phyloP scores from a whole-genome alignment of 73 alveolate species.

The Blepharisma japonicum region DNA sequence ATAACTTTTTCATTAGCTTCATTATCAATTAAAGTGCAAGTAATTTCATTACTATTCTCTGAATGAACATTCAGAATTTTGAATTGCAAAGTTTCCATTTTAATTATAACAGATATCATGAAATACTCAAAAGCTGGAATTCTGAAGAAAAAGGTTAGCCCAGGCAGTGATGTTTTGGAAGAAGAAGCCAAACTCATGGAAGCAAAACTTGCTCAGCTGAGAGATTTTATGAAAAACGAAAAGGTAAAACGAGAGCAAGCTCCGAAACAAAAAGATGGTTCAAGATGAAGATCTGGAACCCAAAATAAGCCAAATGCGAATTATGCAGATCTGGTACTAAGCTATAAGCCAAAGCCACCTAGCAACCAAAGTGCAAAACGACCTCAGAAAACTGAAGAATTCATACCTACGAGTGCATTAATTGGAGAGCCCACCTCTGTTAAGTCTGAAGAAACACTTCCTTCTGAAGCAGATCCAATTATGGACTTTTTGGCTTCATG shows the following conservation, averaged over 20 bases:
- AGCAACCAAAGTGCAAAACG: conserved; percentile 1
- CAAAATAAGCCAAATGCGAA: neutral
- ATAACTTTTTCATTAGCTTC: too few relatives aligned
- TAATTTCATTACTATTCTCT: too few relatives aligned
- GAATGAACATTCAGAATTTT: too few relatives aligned
- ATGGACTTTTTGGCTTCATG: neutral
- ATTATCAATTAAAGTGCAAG: too few relatives aligned
- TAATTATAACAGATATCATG: neutral
- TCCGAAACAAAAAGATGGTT: conserved; percentile 23
- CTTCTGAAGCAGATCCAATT: neutral
- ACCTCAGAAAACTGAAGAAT: conserved; percentile 9
- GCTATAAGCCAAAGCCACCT: neutral
- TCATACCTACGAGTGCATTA: conserved; percentile 22
- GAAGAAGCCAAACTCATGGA: conserved; percentile 35
- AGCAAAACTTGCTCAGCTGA: conserved; percentile 27
- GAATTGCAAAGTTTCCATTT: too few relatives aligned
- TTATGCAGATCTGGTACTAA: conserved; percentile 24
- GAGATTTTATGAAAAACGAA: conserved; percentile 7
- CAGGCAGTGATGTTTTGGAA: conserved; percentile 16
- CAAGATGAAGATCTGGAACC: conserved; percentile 30
- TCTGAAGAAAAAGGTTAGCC: conserved; percentile 25
- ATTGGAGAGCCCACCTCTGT: neutral
- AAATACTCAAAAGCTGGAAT: conserved; percentile 28
- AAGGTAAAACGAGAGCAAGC: conserved; percentile 24
- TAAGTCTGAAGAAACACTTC: neutral